Base-by-base conservation (phyloP, 1,284 basidiomycete species). In the Mixia osmundae region DNA sequence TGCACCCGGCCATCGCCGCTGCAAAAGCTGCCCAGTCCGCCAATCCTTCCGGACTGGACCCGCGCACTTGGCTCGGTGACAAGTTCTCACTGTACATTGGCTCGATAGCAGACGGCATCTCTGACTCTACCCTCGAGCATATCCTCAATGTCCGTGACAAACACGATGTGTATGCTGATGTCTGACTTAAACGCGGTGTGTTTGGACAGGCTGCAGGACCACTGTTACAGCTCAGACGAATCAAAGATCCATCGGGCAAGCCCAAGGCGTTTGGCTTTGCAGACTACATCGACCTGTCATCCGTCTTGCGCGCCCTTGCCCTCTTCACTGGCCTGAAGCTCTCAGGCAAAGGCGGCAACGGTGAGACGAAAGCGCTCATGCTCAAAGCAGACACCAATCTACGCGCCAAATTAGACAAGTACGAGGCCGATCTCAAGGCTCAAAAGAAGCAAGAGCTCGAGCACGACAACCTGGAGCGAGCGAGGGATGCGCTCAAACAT, bases 311-410 rank as follows among this genome's bases (percentile, higher is more conserved):
- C 8, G 48, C 45, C 36, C 37, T 54, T 30, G 50, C 50, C 27
- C 44, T 52, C 7, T 38, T 54, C 25, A 45, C 54, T 33, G 50
- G 49, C 11, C 38, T 43, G 8, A 35, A 5, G 8, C 30, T 54
- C 30, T 39, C 45, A 16, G 43, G 39, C 23, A 33, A 38, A 33
- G 35, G 34, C 3, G 48, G 53, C 5, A 30, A 38, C 19, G 44
- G 40, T 6, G 50, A 52, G 36, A 31, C 38, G 18, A 31, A 42
- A 30, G 32, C 37, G 3, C 16, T 47, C n/a, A 36, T 43, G 25
- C 41, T 54, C 41, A 54, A 52, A 39, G 47, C 53, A 2, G 53
- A 54, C 31, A 50, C 50, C 15, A 54, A 54, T 38, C 47, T 49
- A 4, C 39, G 47, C 20, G 47, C 42, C 4, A 32, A 50, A 33